A percentile compares a stretch with the other conserved stretches of the same genome.
Evolutionary conservation across 1,284 basidiomycete species (phyloP).

Genomic region (Ceratobasidium sp.): DNA sequence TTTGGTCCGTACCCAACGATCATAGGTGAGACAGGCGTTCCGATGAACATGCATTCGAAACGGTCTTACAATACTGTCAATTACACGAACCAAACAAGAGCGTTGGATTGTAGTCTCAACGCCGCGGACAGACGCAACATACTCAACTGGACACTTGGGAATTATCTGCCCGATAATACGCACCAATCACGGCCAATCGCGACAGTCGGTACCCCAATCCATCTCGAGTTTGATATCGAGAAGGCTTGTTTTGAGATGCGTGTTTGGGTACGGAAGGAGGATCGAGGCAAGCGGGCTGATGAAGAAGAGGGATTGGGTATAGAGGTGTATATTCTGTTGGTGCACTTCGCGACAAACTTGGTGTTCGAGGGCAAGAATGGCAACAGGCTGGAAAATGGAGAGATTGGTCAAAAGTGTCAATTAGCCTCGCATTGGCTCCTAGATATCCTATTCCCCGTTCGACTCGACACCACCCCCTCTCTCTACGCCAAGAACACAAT

Average conservation of each 20-base stretch:
- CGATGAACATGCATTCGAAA: slow-evolving; percentile 90
- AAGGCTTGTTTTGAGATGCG: slow-evolving; percentile 74
- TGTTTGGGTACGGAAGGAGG: slow-evolving; percentile 68
- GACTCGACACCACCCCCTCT: too few species aligned
- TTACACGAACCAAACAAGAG: slow-evolving; percentile 81
- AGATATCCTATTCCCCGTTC: too few species aligned
- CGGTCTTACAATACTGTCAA: slow-evolving; percentile 83
- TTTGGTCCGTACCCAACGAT: slow-evolving; percentile 80
- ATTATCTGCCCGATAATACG: slow-evolving; percentile 80
- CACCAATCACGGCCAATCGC: slow-evolving; percentile 76
- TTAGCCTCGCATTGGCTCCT: too few species aligned
- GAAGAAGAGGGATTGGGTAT: slow-evolving; percentile 64
- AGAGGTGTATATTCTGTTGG: slow-evolving; percentile 55
- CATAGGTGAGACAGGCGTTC: slow-evolving; percentile 95
- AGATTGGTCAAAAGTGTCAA: too few species aligned
- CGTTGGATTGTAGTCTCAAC: slow-evolving; percentile 92
- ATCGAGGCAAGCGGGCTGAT: slow-evolving; percentile 49
- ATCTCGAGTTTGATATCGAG: slow-evolving; percentile 80
- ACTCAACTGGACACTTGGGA: slow-evolving; percentile 93
- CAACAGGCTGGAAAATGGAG: too few species aligned
- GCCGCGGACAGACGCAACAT: slow-evolving; percentile 86
- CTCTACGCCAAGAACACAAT: too few species aligned
- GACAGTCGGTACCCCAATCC: slow-evolving; percentile 71
- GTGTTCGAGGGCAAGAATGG: not conserved
- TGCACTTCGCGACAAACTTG: slow-evolving; percentile 74